Conservation (phyloP, 176 grass and related monocot genomes). For the Dactylis glomerata region DNA sequence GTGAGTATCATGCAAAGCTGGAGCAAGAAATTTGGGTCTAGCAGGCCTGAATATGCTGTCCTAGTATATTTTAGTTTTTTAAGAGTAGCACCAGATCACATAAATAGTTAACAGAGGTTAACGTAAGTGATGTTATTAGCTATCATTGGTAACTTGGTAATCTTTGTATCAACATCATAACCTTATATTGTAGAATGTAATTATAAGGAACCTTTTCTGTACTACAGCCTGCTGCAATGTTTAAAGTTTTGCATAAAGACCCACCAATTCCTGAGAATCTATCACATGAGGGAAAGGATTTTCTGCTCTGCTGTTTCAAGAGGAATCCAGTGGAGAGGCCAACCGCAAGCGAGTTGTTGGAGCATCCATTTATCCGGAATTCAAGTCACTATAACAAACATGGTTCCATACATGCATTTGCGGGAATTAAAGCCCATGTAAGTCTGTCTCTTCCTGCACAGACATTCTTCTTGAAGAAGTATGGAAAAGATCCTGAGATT, state of each 20-base stretch:
- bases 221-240: slow-evolving; percentile 80
- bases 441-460: slow-evolving; percentile 17
- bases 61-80: slow-evolving; percentile 15
- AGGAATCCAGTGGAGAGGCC: slow-evolving; percentile 84
- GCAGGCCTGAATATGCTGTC: neutral
- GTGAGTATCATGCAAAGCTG: neutral
- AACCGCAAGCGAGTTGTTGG: slow-evolving; percentile 60
- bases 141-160: neutral
- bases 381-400: slow-evolving; percentile 58
- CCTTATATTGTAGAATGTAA: neutral
- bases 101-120: neutral
- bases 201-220: slow-evolving; percentile 7
- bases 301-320: slow-evolving; percentile 75
- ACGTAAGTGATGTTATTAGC: neutral
- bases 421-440: slow-evolving; percentile 45
- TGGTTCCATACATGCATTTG: slow-evolving; percentile 60
- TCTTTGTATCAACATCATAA: neutral
- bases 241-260: slow-evolving; percentile 82
- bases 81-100: neutral
- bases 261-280: slow-evolving; percentile 67
- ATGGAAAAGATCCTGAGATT: neutral
- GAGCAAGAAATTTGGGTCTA: neutral
- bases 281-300: slow-evolving; percentile 74
- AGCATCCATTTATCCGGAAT: slow-evolving; percentile 84
- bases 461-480: neutral